These are phyloP conservation scores for Phytophthora rubi DNA, from an alignment of 352 stramenopile genomes.

Conservation along the genomic window DNA sequence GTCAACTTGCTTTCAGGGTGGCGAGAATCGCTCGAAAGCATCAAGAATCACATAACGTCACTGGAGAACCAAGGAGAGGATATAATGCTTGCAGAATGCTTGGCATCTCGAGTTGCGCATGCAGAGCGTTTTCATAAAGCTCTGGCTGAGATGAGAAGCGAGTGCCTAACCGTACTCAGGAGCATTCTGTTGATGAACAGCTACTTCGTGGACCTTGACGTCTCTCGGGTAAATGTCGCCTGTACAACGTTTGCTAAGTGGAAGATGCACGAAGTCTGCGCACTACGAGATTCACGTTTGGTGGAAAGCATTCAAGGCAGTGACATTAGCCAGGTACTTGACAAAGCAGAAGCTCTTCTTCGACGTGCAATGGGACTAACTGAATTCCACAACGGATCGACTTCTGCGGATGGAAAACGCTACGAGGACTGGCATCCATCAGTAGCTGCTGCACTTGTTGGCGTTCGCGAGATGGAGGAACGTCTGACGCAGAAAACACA, in stretches of 20 bases:
- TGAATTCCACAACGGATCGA: slow-evolving; percentile 51
- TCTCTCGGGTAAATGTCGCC: slow-evolving; percentile 51
- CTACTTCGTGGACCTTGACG: slow-evolving; percentile 67
- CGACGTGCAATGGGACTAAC: slow-evolving; percentile 51
- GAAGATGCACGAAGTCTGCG: slow-evolving; percentile 45
- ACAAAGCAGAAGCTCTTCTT: slow-evolving; percentile 39
- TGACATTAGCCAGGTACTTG: slow-evolving; percentile 46
- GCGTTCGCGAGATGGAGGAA: slow-evolving; percentile 43
- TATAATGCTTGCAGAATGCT: slow-evolving; percentile 37
- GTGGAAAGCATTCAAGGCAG: slow-evolving; percentile 45
- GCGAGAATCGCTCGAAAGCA: slow-evolving; percentile 31
- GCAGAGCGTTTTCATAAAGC: slow-evolving; percentile 52
- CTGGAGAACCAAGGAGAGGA: slow-evolving; percentile 41
- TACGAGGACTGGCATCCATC: slow-evolving; percentile 64
- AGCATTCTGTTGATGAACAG: slow-evolving; percentile 63
- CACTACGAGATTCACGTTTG: slow-evolving; percentile 46
- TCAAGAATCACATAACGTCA: slow-evolving; percentile 45
- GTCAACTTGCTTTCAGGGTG: slow-evolving; percentile 38
- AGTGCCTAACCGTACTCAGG: slow-evolving; percentile 53
- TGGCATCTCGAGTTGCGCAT: slow-evolving; percentile 33
- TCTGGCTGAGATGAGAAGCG: slow-evolving; percentile 42
- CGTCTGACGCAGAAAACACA: slow-evolving; percentile 43
- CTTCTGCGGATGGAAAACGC: slow-evolving; percentile 38
- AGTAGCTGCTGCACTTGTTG: slow-evolving; percentile 34
- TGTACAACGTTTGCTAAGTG: slow-evolving; percentile 36